Evolutionary conservation across 2,329 filamentous ascomycete species (phyloP).

Genomic region (Rhexocercosporidium sp.): DNA sequence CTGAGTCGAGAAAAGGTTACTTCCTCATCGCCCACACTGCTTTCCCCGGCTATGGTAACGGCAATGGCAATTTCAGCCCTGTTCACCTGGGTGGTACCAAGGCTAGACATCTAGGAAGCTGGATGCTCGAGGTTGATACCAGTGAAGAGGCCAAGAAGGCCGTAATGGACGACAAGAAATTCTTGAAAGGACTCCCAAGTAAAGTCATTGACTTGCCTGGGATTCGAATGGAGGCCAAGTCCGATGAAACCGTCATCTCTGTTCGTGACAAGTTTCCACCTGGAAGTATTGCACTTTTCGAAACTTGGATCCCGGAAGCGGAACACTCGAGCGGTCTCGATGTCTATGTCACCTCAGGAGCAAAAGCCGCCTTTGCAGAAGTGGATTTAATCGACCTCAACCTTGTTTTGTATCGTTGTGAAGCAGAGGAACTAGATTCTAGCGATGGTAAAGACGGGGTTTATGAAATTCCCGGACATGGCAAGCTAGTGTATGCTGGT

Average conservation of each 20-base stretch:
- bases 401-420: constrained; percentile 87
- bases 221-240: constrained; percentile 73
- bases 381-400: constrained; percentile 85
- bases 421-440: constrained; percentile 83
- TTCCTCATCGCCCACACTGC: constrained; percentile 97
- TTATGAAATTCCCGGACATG: constrained; percentile 84
- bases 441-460: constrained; percentile 83
- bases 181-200: constrained; percentile 83
- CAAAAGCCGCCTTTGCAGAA: constrained; percentile 75
- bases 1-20: constrained; percentile 88
- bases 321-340: constrained; percentile 86
- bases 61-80: constrained; percentile 79
- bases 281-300: constrained; percentile 92
- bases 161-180: constrained; percentile 70
- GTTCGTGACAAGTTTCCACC: constrained; percentile 86
- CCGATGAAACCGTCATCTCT: constrained; percentile 77
- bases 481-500: constrained; percentile 89
- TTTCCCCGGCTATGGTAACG: constrained; percentile 87
- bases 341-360: constrained; percentile 83
- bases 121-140: constrained; percentile 89
- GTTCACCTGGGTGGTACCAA: constrained; percentile 84
- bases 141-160: constrained; percentile 69
- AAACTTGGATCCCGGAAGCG: constrained; percentile 91
- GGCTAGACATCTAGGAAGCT: constrained; percentile 85
- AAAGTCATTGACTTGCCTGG: constrained; percentile 76